Evolutionary conservation across 2,329 filamentous ascomycete species (phyloP), one percentile per base, ranked within the genome.

Genomic region (Diaporthe vaccinii): DNA sequence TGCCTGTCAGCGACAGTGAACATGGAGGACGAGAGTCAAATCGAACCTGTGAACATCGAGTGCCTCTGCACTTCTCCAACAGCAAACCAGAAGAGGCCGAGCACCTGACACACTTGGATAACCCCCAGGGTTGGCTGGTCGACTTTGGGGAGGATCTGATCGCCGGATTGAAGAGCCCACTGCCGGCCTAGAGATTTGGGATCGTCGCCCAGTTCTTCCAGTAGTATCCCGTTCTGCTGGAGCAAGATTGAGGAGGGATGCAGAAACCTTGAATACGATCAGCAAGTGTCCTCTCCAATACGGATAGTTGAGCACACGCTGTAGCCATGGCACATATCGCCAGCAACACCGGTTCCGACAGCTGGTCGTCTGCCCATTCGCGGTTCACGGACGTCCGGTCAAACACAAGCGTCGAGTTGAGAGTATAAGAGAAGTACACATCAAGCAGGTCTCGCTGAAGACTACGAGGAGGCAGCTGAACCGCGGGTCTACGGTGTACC

Each of bases 1-100:
- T 3, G 15, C 31, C 15, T 14, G 34, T 57, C 31, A 57, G 53
- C 53, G 28, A 22, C 6, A 34, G 4, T 57, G 44, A 9, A 9
- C 9, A 22, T 57, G 14, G 15, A 57, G 31, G 20, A 20, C 20
- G 8, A 7, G 20, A 15, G 14, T 3, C 15, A 34, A 10, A 9
- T 17, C 53, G 53, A 34, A 57, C 53, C 53, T 57, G 28, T 57
- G 53, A 57, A 57, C 53, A 57, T 57, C 15, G 53, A 57, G 53
- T 57, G 53, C 22, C 53, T 57, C 28, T 31, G 53, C 17, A 10
- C 25, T 57, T 57, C 53, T 34, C 53, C 53, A 20, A 34, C 9
- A 20, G 53, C 53, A 14, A 57, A 57, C 53, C 53, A 57, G 53
- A 57, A 57, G 28, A 57, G 15, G 28, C 53, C 53, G 31, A 57